Evolutionary conservation across 2,329 filamentous ascomycete genomes (phyloP).

Genomic region (Botryotinia convoluta): DNA sequence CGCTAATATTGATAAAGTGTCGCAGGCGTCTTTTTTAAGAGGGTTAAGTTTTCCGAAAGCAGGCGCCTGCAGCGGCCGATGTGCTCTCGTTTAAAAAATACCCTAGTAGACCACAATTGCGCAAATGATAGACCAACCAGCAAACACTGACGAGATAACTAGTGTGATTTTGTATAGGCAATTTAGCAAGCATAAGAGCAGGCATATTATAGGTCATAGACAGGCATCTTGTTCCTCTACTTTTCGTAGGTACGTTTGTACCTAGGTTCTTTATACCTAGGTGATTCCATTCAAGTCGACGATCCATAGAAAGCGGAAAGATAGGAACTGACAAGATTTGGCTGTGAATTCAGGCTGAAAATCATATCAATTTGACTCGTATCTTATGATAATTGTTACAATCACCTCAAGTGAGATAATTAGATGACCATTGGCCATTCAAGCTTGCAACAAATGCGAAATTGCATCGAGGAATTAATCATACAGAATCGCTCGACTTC

Average conservation of each 20-base stretch:
- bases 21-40: slow-evolving; percentile 6
- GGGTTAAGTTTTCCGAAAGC: slow-evolving; percentile 15
- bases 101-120: slow-evolving; percentile 16
- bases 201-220: slow-evolving; percentile 1
- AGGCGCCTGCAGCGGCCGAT: slow-evolving; percentile 21
- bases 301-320: slow-evolving; percentile 8
- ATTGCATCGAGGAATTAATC: not conserved
- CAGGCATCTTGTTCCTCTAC: slow-evolving; percentile 14
- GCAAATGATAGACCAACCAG: slow-evolving; percentile 19
- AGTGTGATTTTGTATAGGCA: slow-evolving; percentile 1
- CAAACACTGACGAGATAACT: slow-evolving; percentile 4
- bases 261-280: slow-evolving; percentile 3
- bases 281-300: slow-evolving; percentile 6
- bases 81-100: slow-evolving; percentile 15
- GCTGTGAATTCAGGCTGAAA: not conserved
- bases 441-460: not conserved
- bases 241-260: not conserved
- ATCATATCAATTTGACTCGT: not conserved
- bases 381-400: not conserved
- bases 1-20: slow-evolving; percentile 19
- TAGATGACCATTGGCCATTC: not conserved
- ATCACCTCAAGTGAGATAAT: not conserved
- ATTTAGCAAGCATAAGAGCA: slow-evolving; percentile 5
- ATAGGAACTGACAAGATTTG: not conserved
- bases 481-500: not conserved